Evolutionary conservation across 495 filamentous ascomycete species (phyloP).

Genomic region (Trichocladium uniseriatum): DNA sequence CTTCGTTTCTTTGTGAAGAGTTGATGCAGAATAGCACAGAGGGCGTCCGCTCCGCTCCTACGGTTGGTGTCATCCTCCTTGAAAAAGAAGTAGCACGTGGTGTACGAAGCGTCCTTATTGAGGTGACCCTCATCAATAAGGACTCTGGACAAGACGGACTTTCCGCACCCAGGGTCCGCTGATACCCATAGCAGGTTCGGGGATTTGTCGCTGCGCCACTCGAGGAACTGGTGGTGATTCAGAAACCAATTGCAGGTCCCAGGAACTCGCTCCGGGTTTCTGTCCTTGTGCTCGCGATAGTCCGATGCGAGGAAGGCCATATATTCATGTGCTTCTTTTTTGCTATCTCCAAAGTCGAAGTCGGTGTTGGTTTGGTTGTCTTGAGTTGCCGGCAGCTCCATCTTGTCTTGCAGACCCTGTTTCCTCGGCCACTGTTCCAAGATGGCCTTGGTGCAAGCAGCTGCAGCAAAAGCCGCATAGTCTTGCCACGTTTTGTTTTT

Average conservation of each 20-base stretch:
- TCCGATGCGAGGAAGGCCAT: no score
- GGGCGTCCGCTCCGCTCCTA: conserved; percentile 28
- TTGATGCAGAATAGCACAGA: conserved; percentile 42
- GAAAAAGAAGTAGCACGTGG: conserved; percentile 50
- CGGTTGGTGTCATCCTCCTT: conserved; percentile 44
- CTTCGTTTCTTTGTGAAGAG: conserved; percentile 28
- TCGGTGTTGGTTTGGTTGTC: no score
- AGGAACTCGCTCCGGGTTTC: conserved; percentile 25
- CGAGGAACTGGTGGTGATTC: conserved; percentile 23
- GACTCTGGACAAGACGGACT: conserved; percentile 42
- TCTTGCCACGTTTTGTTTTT: conserved; percentile 36
- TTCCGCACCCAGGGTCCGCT: conserved; percentile 48
- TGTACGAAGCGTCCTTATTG: no score
- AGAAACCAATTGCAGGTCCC: conserved; percentile 40
- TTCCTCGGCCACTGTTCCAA: no score
- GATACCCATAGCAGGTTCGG: conserved; percentile 39
- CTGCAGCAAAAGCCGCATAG: conserved; percentile 33
- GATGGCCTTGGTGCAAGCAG: not conserved
- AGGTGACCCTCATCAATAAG: conserved; percentile 38
- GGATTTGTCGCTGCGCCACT: conserved; percentile 22
- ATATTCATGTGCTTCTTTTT: no score
- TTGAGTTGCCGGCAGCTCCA: no score
- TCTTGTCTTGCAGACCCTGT: conserved; percentile 1
- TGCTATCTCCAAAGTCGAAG: no score
- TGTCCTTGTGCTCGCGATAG: conserved; percentile 35